phyloP scores from a whole-genome alignment of 805 yeast species.

The Alloascoidea africana region DNA sequence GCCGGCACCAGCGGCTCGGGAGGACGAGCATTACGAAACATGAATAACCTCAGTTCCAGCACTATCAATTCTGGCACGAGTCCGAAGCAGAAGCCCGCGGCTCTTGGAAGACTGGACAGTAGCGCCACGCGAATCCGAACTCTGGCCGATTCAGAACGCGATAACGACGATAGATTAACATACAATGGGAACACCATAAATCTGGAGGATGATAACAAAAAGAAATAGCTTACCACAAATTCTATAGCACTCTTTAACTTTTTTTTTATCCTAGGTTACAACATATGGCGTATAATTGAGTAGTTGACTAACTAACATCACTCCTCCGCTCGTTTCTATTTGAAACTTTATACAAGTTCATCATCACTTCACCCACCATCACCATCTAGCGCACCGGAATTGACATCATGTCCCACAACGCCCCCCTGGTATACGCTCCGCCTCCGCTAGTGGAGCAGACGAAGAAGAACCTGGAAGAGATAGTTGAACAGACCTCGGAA shows the following conservation, averaged over 20 bases:
- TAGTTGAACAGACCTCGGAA: background rate
- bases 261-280: background rate
- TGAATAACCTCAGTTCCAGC: constrained; percentile 1
- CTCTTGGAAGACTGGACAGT: constrained; percentile 5
- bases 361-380: too few relatives aligned
- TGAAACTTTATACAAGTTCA: too few relatives aligned
- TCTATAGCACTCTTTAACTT: background rate
- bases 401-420: too few relatives aligned
- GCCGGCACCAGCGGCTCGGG: constrained; percentile 1
- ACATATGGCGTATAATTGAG: background rate
- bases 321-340: too few relatives aligned
- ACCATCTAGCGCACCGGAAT: too few relatives aligned
- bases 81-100: constrained; percentile 3
- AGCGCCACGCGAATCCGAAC: too few relatives aligned
- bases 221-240: constrained; percentile 3
- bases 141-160: constrained; percentile 12
- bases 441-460: constrained; percentile 1
- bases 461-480: background rate
- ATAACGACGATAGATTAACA: constrained; percentile 25
- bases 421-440: too few relatives aligned
- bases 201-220: constrained; percentile 31
- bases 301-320: background rate
- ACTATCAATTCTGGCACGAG: constrained; percentile 1
- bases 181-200: constrained; percentile 43
- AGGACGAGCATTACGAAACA: constrained; percentile 3